Base-by-base conservation (phyloP, 1,284 basidiomycete genomes). In the Apiotrichum gamsii region DNA sequence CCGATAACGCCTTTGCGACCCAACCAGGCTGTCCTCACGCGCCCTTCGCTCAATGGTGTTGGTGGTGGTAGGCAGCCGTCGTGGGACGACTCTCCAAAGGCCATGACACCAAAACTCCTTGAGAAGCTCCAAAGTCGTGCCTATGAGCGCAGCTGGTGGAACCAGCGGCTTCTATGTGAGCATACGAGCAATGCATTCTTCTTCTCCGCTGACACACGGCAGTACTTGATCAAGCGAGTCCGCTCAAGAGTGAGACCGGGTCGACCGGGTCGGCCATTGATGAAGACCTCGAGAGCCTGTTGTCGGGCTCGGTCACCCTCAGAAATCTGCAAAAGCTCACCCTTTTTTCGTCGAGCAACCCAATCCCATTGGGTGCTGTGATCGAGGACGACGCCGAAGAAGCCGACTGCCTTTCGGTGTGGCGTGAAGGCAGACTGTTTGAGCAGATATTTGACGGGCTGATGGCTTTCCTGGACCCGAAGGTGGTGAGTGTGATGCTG, bases 111-210 rank as follows among this genome's bases (percentile, higher is more conserved):
- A 3, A 50, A 45, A 14, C 32, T 56, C 3, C 33, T 56, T 20
- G 18, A 47, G 8, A 34, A 34, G 1, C 49, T 70, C 30, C 60
- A 62, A 41, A 57, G 57, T 25, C 50, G 66, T 25, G 57, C 47
- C 30, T 54, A 61, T 36, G 68, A 70, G 52, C 35, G 64, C n/a
- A 56, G 52, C 24, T 70, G 66, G 66, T 70, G 68, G 68, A 45
- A 56, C 5, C 52, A 56, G 35, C 54, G 62, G 19, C 57, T 64
- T 20, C 58, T 64, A 30, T 49, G 63, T 65, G 44, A 55, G 61
- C 54, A n/a, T 11, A 16, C 33, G 35, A 20, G 32, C 13, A 25
- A 10, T 13, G 20, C n/a, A n/a, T n/a, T n/a, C n/a, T n/a, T n/a
- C n/a, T n/a, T n/a, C n/a, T n/a, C 15, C 14, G 38, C 33, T 44